Evolutionary conservation across 139 green algal species (phyloP).

Genomic region (Chlamydomonas sphaeroides): DNA sequence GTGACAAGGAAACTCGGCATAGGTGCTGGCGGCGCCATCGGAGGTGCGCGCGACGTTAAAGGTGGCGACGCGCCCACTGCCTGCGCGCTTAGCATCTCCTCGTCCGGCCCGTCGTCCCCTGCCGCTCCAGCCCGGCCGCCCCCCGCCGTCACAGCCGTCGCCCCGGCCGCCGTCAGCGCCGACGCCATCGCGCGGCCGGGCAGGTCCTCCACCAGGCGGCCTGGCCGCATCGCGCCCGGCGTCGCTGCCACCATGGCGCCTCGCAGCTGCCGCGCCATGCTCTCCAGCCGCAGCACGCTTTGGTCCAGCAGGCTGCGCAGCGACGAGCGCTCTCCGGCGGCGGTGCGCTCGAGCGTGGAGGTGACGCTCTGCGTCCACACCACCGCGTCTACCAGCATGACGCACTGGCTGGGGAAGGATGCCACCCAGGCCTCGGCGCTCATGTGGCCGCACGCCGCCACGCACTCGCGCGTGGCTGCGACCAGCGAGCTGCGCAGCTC

Average conservation of each 20-base stretch:
- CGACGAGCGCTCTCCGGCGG: constrained; percentile 36
- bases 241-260: constrained; percentile 22
- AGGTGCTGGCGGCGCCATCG: background rate
- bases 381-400: constrained; percentile 50
- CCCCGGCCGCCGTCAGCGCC: constrained; percentile 20
- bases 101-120: background rate
- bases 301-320: constrained; percentile 51
- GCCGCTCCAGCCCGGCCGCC: background rate
- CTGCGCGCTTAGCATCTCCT: background rate
- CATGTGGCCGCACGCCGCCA: constrained; percentile 48
- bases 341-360: constrained; percentile 24
- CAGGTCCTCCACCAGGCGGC: constrained; percentile 27
- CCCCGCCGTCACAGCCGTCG: background rate
- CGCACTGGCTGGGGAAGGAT: constrained; percentile 43
- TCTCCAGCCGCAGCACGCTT: constrained; percentile 51
- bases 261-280: constrained; percentile 52
- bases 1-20: background rate
- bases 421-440: constrained; percentile 50
- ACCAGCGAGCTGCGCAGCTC: constrained; percentile 30
- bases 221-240: background rate
- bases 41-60: too few relatives aligned
- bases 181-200: background rate
- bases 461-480: constrained; percentile 30
- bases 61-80: too few relatives aligned
- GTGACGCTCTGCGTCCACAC: constrained; percentile 55